These are phyloP conservation scores for Centaurea solstitialis DNA, from an alignment of 129 eudicot species.

Conservation along the genomic window DNA sequence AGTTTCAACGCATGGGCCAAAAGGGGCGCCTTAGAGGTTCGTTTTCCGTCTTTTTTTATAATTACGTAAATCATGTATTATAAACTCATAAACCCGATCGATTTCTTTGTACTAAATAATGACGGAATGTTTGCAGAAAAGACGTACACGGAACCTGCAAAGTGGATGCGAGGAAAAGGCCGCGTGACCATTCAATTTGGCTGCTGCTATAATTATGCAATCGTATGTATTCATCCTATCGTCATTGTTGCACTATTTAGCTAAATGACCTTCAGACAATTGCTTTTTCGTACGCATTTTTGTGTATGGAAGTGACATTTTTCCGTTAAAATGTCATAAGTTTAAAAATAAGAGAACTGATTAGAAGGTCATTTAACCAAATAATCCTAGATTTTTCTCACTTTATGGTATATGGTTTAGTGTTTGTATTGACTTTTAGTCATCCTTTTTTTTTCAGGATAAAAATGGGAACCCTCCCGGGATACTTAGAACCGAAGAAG, in stretches of 20 bases:
- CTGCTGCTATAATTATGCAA: constrained; percentile 79
- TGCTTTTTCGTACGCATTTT: neutral
- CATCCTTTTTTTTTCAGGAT: constrained; percentile 43
- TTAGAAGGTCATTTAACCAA: neutral
- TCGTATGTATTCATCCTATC: constrained; percentile 32
- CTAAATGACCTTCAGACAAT: neutral
- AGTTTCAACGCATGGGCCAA: constrained; percentile 65
- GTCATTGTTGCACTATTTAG: neutral
- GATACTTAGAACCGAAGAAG: constrained; percentile 62
- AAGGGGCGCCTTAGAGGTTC: constrained; percentile 65
- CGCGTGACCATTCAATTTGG: constrained; percentile 81
- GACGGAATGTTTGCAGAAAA: constrained; percentile 42
- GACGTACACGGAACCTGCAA: constrained; percentile 66
- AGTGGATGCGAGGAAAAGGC: constrained; percentile 92
- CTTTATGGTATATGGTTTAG: neutral
- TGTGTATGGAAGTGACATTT: neutral
- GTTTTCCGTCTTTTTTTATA: neutral
- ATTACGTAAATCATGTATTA: neutral
- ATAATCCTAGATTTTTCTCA: neutral
- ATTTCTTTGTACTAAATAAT: constrained; percentile 7
- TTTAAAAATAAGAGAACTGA: neutral
- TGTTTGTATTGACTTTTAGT: neutral
- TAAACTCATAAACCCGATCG: neutral
- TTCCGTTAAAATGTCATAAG: neutral
- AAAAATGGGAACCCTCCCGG: constrained; percentile 78